Conservation (phyloP, 2,329 filamentous ascomycete genomes). For the Fusarium buharicum region DNA sequence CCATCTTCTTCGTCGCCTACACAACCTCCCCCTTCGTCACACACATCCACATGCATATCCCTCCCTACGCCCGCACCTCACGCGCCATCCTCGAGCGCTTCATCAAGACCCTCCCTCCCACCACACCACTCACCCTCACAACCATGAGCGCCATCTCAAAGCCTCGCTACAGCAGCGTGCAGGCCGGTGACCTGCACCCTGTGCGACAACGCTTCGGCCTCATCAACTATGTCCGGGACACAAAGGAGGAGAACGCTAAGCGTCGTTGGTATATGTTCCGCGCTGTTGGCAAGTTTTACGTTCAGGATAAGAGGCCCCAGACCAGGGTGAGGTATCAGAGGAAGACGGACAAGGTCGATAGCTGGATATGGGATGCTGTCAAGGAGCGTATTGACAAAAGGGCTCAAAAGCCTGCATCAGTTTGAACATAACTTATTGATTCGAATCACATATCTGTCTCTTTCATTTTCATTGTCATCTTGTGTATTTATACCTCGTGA, state of each 20-base stretch:
- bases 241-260: conserved; percentile 48
- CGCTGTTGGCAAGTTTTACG: conserved; percentile 53
- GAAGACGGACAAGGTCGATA: conserved; percentile 48
- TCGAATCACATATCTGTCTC: background rate
- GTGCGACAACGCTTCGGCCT: conserved; percentile 51
- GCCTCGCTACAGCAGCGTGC: conserved; percentile 60
- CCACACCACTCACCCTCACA: conserved; percentile 61
- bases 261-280: conserved; percentile 55
- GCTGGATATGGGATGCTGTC: conserved; percentile 56
- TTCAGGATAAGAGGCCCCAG: conserved; percentile 47
- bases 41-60: conserved; percentile 76
- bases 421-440: conserved; percentile 10
- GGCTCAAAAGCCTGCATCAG: conserved; percentile 15
- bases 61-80: conserved; percentile 70
- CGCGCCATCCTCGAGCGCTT: conserved; percentile 65
- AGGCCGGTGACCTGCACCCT: conserved; percentile 52
- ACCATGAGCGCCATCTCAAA: conserved; percentile 67
- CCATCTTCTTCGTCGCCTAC: conserved; percentile 72
- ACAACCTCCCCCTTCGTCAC: conserved; percentile 77
- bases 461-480: background rate
- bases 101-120: conserved; percentile 57
- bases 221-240: conserved; percentile 55
- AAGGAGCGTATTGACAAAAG: conserved; percentile 48
- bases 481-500: background rate
- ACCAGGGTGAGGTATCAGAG: conserved; percentile 42